Conservation (phyloP, 306 rosid genomes). For the Cucurbita ficifolia region DNA sequence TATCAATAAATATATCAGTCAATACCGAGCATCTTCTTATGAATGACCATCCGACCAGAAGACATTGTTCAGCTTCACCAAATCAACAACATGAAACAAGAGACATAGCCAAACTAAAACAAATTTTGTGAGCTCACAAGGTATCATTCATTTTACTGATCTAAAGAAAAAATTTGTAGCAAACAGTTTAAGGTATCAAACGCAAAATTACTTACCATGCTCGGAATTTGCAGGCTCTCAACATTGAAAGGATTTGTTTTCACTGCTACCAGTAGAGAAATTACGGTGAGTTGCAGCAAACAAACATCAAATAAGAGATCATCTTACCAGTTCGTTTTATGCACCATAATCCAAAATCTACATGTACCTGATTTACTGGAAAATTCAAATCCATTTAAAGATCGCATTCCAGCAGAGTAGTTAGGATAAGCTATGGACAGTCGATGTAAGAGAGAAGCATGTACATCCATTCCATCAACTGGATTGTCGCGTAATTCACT, state of each 20-base stretch:
- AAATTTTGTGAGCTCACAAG: not conserved
- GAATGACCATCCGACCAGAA: not conserved
- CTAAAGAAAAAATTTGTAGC: not conserved
- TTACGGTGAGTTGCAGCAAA: slow-evolving; percentile 9
- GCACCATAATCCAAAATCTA: not conserved
- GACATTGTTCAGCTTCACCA: not conserved
- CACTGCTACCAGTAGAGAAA: slow-evolving; percentile 39
- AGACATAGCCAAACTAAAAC: not conserved
- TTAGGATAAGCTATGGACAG: slow-evolving; percentile 51
- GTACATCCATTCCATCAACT: slow-evolving; percentile 20
- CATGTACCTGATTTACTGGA: slow-evolving; percentile 41
- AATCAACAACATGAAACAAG: not conserved
- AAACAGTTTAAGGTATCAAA: not conserved
- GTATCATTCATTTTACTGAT: not conserved
- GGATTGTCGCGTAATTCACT: slow-evolving; percentile 15
- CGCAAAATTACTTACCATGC: slow-evolving; percentile 39
- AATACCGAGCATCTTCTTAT: not conserved
- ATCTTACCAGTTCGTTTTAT: not conserved
- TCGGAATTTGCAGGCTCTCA: slow-evolving; percentile 34
- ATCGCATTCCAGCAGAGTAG: slow-evolving; percentile 29
- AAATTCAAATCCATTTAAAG: slow-evolving; percentile 43
- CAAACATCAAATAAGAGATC: not conserved
- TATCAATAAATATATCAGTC: slow-evolving; percentile 1
- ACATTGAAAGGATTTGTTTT: slow-evolving; percentile 38
- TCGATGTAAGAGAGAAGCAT: slow-evolving; percentile 37